These are phyloP conservation scores for Penicillium paneum DNA, from an alignment of 2,329 filamentous ascomycete genomes.

Conservation along the genomic window DNA sequence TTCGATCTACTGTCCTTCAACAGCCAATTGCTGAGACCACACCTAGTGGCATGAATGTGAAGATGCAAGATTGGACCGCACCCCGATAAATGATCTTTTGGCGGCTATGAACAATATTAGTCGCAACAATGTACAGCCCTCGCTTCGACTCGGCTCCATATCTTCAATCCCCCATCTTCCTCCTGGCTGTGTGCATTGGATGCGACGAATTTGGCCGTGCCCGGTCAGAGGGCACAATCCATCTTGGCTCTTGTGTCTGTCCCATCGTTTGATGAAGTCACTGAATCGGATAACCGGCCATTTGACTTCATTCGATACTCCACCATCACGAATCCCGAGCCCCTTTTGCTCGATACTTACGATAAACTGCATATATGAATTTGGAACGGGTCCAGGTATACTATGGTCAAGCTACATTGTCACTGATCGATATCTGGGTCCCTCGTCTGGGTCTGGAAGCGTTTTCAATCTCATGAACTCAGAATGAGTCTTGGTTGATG, in stretches of 20 bases:
- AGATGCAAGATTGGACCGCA: conserved; percentile 39
- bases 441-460: conserved; percentile 1
- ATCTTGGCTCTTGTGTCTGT: conserved; percentile 10
- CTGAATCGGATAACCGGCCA: not conserved
- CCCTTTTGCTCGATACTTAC: conserved; percentile 3
- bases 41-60: conserved; percentile 30
- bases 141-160: not conserved
- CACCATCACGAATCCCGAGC: conserved; percentile 5
- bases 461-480: not conserved
- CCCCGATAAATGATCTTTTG: conserved; percentile 21
- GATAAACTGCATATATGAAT: conserved; percentile 9
- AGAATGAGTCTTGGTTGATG: not conserved
- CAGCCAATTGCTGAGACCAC: conserved; percentile 32
- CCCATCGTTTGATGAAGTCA: conserved; percentile 8
- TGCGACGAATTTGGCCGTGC: not conserved
- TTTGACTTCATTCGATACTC: conserved; percentile 1
- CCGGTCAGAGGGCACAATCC: conserved; percentile 7
- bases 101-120: not conserved
- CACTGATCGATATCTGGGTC: not conserved
- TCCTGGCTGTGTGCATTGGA: not conserved
- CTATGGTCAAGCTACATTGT: not conserved
- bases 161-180: not conserved
- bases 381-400: conserved; percentile 1
- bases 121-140: not conserved
- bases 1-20: conserved; percentile 36